Evolutionary conservation across 805 yeast species (phyloP).

Genomic region (Candida endomychidarum): DNA sequence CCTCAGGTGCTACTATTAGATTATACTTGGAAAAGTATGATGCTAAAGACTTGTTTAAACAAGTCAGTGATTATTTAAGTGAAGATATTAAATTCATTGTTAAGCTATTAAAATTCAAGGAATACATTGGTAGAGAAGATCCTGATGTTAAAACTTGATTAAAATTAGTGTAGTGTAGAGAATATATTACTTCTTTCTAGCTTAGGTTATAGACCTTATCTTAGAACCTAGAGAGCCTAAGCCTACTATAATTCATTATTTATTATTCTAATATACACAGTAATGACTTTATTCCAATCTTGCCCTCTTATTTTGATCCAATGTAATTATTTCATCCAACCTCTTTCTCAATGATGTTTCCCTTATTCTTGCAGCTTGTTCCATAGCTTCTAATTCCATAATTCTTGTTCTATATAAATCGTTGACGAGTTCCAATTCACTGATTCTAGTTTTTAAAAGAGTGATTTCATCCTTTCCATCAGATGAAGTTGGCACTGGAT

Average conservation of each 20-base stretch:
- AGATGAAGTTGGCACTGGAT: conserved; percentile 2
- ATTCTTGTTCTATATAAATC: conserved; percentile 84
- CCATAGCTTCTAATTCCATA: conserved; percentile 74
- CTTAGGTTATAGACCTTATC: no score
- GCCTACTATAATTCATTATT: no score
- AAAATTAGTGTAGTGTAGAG: background rate
- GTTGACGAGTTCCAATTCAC: conserved; percentile 87
- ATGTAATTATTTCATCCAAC: conserved; percentile 43
- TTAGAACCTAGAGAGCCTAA: no score
- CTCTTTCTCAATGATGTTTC: conserved; percentile 49
- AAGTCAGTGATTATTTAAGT: conserved; percentile 68
- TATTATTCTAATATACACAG: conserved; percentile 11
- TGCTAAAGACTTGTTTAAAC: conserved; percentile 41
- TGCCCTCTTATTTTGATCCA: conserved; percentile 20
- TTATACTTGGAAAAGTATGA: conserved; percentile 88
- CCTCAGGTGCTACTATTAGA: conserved; percentile 96
- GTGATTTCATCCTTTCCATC: conserved; percentile 26
- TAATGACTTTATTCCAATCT: conserved; percentile 37
- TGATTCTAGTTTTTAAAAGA: conserved; percentile 67
- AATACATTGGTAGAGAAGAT: conserved; percentile 73
- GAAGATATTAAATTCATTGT: conserved; percentile 64
- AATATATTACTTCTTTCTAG: background rate
- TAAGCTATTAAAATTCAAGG: conserved; percentile 66
- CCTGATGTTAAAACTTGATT: conserved; percentile 80
- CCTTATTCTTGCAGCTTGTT: conserved; percentile 52